Base-by-base conservation (phyloP, 2,329 filamentous ascomycete species). In the Paraphoma sp. region DNA sequence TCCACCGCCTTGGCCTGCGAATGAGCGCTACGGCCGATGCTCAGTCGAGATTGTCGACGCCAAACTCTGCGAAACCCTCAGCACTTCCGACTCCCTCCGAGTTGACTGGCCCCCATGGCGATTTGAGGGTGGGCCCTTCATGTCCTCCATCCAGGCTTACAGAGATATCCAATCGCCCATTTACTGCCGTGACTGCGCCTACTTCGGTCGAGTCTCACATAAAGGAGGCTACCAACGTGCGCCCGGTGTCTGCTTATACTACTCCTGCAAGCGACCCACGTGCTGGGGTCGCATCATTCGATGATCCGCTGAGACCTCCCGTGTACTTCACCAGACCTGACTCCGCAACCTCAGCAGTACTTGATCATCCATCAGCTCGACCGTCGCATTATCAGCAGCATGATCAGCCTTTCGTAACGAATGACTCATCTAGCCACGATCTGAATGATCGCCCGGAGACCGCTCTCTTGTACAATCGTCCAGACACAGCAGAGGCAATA, bases 1-100 rank as follows among this genome's bases (percentile, higher is more conserved):
- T 81, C 53, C 51, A 64, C 23, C 56, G 60, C 16, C 63, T 76
- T 12, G 76, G 75, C 54, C 76, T 73, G 47, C 71, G 38, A 45
- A 75, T 74, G 64, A 70, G 52, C 28, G 45, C 58, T 4, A 53
- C 63, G 3, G 51, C 49, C 4, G 49, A 51, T 46, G 65, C 16
- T 10, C 54, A 56, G 63, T 59, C 60, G 28, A 61, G 48, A 45
- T 23, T 23, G 23, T 60, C 60, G 29, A 59, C 64, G 28, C 53
- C 57, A 33, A 46, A 47, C 1, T 46, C 53, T 42, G 31, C 48
- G n/a, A 51, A 47, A 45, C 31, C 53, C 18, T 31, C 43, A 18
- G 10, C 30, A 2, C 51, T 29, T 4, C 30, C 57, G 10, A 47
- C 16, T 10, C 8, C 51, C 40, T 42, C 40, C 11, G 16, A 11